A percentile compares a stretch with the other conserved stretches of the same genome.
Conservation (phyloP, 331 rosid species). For the Malus hybrid region DNA sequence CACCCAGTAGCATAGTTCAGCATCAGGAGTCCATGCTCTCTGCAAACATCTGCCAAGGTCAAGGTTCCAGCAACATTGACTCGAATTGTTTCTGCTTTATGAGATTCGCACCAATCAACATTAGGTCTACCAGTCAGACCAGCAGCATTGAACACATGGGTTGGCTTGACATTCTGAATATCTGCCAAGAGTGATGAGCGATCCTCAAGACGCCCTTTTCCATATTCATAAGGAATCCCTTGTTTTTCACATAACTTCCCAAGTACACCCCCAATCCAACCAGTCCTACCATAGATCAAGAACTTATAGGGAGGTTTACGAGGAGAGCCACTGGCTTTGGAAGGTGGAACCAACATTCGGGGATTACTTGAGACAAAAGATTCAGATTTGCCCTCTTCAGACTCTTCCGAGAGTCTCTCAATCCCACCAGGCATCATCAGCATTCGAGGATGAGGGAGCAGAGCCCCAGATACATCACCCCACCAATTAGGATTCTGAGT, state of each 20-base stretch:
- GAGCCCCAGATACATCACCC: constrained; percentile 92
- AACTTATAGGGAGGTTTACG: constrained; percentile 52
- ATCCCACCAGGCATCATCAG: constrained; percentile 94
- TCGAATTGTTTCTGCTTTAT: constrained; percentile 72
- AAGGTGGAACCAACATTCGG: constrained; percentile 63
- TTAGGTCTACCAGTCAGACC: constrained; percentile 93
- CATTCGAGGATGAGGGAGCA: constrained; percentile 94
- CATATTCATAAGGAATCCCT: constrained; percentile 73
- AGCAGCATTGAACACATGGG: constrained; percentile 83
- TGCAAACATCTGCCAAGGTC: constrained; percentile 80
- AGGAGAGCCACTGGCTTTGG: constrained; percentile 38
- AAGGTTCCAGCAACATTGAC: constrained; percentile 77
- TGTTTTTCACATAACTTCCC: constrained; percentile 83
- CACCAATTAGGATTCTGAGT: constrained; percentile 80
- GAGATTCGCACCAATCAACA: constrained; percentile 94
- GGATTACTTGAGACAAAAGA: constrained; percentile 49
- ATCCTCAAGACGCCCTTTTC: constrained; percentile 79
- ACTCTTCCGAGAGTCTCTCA: constrained; percentile 58
- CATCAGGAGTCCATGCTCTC: constrained; percentile 76
- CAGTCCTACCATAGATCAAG: constrained; percentile 82
- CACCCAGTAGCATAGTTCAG: constrained; percentile 87
- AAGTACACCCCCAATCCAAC: constrained; percentile 83
- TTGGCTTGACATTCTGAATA: constrained; percentile 62
- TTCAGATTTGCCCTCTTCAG: constrained; percentile 54
- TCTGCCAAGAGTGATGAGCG: constrained; percentile 70